Evolutionary conservation across 1,284 basidiomycete genomes (phyloP), one percentile per base, ranked within the genome.

Genomic region (Thelephora terrestris): DNA sequence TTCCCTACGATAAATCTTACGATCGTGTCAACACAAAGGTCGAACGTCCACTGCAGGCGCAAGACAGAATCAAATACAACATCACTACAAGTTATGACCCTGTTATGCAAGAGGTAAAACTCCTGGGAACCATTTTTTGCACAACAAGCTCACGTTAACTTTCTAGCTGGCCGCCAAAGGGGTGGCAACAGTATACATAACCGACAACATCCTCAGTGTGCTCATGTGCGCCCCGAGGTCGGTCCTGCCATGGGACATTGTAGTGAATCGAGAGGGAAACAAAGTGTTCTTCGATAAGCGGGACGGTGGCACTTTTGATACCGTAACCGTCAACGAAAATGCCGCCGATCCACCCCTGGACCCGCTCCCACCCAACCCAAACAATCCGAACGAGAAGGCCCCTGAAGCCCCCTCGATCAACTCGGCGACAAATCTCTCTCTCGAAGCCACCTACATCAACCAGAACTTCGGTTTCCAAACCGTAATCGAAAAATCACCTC

Each of bases 371-470:
- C 77, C 81, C 6, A 87, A 87, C 58, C 79, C 81, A 4, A 85
- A 83, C 63, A 85, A 85, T 55, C 81, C 83, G 4, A 64, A 64
- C 21, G 86, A 88, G 58, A 88, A 82, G 57, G 67, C 70, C 16
- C 78, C 79, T 36, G 90, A 92, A 52, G 65, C 69, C 0, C 78
- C 84, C 12, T 78, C 85, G 0, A 92, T 97, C 71, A 99, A 99
- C 72, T 84, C 91, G 12, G 91, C 94, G 2, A 90, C 91, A 1
- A 92, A 91, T 1, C 76, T 99, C 44, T 94, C 93, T 2, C 77
- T 99, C 40, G 96, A 99, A 67, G 96, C 96, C 10, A 98, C 95
- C 29, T 99, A 96, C 68, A 91, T 99, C 75, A 98, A 98, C 73
- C 92, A 97, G 66, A 98, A 98, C 72, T 99, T 98, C 63, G 85